Evolutionary conservation across 179 eudicot genomes (phyloP).

Genomic region (Patellifolia procumbens): DNA sequence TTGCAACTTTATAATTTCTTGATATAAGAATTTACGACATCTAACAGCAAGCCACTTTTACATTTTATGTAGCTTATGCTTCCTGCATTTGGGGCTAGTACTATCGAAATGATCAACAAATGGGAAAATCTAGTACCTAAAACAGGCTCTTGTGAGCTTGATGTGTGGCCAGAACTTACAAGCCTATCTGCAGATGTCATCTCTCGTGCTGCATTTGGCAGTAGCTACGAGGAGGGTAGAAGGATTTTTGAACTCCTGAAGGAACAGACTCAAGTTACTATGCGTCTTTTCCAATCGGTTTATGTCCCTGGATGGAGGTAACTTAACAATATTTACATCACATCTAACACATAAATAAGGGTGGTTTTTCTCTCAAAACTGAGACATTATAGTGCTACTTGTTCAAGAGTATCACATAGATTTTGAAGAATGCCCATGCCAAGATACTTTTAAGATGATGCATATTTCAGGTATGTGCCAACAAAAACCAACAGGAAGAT

Average conservation of each 20-base stretch:
- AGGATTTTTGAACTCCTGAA: slow-evolving; percentile 50
- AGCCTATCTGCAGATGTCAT: slow-evolving; percentile 50
- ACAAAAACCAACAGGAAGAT: slow-evolving; percentile 50
- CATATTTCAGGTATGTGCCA: slow-evolving; percentile 46
- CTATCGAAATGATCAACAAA: slow-evolving; percentile 34
- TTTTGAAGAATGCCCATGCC: neutral
- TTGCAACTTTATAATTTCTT: neutral
- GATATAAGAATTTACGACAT: neutral
- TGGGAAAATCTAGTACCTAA: slow-evolving; percentile 42
- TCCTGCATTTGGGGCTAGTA: slow-evolving; percentile 45
- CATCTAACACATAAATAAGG: no score
- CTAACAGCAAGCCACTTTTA: slow-evolving; percentile 1
- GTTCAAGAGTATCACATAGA: no score
- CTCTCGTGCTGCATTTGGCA: slow-evolving; percentile 66
- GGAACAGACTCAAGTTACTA: slow-evolving; percentile 41
- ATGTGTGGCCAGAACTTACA: slow-evolving; percentile 47
- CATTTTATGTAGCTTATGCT: slow-evolving; percentile 47
- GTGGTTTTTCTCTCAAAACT: no score
- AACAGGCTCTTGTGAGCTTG: slow-evolving; percentile 44
- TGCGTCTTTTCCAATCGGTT: slow-evolving; percentile 27
- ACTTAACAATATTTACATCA: neutral
- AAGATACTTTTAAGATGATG: neutral
- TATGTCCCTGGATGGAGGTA: slow-evolving; percentile 68
- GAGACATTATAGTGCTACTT: neutral
- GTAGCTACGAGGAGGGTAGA: slow-evolving; percentile 50